Conservation (phyloP, 768 basidiomycete species). For the Coprinopsis cinerea region DNA sequence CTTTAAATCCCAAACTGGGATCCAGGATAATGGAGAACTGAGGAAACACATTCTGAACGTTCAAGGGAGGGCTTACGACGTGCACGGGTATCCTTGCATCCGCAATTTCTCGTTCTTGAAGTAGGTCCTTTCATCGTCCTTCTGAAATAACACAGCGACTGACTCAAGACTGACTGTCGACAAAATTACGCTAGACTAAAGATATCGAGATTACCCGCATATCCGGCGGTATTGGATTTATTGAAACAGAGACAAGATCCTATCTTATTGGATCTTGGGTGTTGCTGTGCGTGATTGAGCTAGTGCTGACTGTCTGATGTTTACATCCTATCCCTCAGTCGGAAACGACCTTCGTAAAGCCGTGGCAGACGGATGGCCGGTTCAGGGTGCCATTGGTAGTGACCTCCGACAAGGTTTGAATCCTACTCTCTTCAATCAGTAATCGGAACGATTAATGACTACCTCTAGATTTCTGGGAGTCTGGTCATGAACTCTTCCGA, state of each 20-base stretch:
- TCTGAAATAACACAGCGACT: not conserved
- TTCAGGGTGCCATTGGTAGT: slow-evolving; percentile 28
- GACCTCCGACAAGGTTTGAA: slow-evolving; percentile 28
- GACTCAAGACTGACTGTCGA: too few relatives aligned
- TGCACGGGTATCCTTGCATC: slow-evolving; percentile 34
- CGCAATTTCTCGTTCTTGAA: slow-evolving; percentile 28
- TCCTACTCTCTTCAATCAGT: not conserved
- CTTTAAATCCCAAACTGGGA: slow-evolving; percentile 30
- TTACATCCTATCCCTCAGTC: slow-evolving; percentile 20
- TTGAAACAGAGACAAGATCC: slow-evolving; percentile 19
- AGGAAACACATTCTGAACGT: slow-evolving; percentile 34
- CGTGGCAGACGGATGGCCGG: slow-evolving; percentile 35
- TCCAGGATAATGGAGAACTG: slow-evolving; percentile 29
- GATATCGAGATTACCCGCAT: slow-evolving; percentile 29
- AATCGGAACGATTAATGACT: not conserved
- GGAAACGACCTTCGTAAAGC: slow-evolving; percentile 35
- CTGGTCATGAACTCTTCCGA: slow-evolving; percentile 56
- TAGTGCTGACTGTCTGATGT: not conserved
- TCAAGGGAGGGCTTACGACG: slow-evolving; percentile 30
- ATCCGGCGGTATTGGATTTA: slow-evolving; percentile 25
- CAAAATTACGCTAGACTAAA: too few relatives aligned
- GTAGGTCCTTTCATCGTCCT: slow-evolving; percentile 14
- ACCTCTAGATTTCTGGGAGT: slow-evolving; percentile 49
- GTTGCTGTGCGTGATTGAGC: slow-evolving; percentile 29
- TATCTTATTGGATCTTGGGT: slow-evolving; percentile 39